Conservation (phyloP, 169 alveolate species). For the Amoebophrya sp. region DNA sequence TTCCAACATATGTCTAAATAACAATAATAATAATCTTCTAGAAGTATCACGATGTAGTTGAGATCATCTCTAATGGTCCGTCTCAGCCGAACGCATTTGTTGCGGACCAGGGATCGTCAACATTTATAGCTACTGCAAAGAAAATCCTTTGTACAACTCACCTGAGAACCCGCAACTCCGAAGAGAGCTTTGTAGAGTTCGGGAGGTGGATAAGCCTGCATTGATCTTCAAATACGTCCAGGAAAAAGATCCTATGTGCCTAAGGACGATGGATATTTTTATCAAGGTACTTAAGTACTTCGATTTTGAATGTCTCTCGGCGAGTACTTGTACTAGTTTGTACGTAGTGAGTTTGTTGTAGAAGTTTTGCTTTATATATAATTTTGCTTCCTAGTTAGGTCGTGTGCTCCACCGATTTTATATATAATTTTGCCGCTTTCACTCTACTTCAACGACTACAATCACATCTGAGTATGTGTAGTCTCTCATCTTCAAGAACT, state of each 20-base stretch:
- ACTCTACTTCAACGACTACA: background rate
- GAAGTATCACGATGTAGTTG: too few species aligned
- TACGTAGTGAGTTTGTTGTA: too few species aligned
- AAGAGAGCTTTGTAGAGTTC: background rate
- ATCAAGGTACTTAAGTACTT: background rate
- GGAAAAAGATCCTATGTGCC: background rate
- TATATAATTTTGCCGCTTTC: background rate
- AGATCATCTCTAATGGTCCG: too few species aligned
- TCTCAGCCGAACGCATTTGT: background rate
- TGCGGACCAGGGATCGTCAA: constrained; percentile 2
- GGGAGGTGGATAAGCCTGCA: background rate
- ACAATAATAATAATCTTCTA: too few species aligned
- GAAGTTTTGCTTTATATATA: too few species aligned
- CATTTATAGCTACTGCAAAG: background rate
- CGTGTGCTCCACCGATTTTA: background rate
- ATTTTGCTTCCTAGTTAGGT: too few species aligned
- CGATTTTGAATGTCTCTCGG: too few species aligned
- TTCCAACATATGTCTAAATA: too few species aligned
- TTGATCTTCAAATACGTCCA: background rate
- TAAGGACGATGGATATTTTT: background rate
- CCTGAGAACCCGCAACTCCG: background rate
- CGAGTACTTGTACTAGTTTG: too few species aligned
- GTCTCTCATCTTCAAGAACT: background rate
- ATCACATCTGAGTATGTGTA: background rate
- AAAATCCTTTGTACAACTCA: background rate